Evolutionary conservation across 2,329 filamentous ascomycete species (phyloP), one percentile per base, ranked within the genome.

Genomic region (Colletotrichum sp.): DNA sequence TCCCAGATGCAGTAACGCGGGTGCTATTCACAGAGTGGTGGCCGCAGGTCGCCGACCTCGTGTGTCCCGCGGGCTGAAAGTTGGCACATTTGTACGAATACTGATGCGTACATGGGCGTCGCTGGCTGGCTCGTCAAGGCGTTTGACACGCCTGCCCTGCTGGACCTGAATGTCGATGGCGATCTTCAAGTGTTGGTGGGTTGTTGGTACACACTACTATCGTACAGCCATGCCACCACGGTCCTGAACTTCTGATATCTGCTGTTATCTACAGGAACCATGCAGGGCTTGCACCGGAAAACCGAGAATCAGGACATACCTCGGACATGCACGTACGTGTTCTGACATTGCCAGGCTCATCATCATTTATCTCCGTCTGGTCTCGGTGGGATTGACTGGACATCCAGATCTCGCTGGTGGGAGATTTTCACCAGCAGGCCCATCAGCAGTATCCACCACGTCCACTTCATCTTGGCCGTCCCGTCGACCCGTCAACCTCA

Each of bases 281-380:
- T 34, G 59, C 61, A 64, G n/a, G 22, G 34, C 61, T 39, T 27
- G 13, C 15, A 64, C 15, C n/a, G 22, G 15, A 64, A 30, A 36
- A 28, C n/a, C 30, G 27, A 39, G 28, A 52, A 52, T 22, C 44
- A 52, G 44, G 44, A 52, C 44, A 65, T 48, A n/a, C 39, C 63
- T 52, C 34, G 55, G 67, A 48, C 68, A 60, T 59, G 68, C 70
- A 70, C 36, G 57, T 68, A 61, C 68, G 39, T 32, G 39, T 67
- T 36, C 22, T 34, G 59, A 65, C 64, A 68, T 73, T 73, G 34
- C 22, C 64, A 64, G 57, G 73, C 64, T 68, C 70, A 65, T 73
- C 44, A 25, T 75, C 73, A 73, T 44, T 63, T 73, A 68, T 34
- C 36, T 68, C 64, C 16, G 60, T 61, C 22, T 60, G 44, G 27